Percentiles rank a stretch among this genome's conserved stretches.
phyloP scores from a whole-genome alignment of 208 protist species.

The Eutreptiella sp. region DNA sequence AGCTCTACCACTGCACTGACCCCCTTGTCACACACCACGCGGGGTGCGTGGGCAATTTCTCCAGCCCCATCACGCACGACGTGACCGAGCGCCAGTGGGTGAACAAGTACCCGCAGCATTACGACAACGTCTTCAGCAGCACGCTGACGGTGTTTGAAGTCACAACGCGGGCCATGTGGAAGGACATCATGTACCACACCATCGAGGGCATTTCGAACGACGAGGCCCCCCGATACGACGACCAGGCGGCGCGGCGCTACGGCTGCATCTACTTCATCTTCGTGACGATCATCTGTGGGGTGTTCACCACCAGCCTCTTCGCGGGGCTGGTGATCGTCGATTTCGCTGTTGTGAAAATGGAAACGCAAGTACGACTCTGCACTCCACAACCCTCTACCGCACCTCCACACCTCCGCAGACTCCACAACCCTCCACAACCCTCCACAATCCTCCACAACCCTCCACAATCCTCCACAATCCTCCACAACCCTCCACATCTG shows the following conservation, averaged over 20 bases:
- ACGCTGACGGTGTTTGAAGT: slow-evolving; percentile 27
- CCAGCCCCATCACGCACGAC: neutral
- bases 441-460: no score
- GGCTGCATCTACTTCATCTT: slow-evolving; percentile 26
- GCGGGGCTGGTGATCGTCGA: slow-evolving; percentile 33
- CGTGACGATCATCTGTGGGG: slow-evolving; percentile 20
- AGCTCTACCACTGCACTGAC: slow-evolving; percentile 26
- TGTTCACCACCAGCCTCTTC: slow-evolving; percentile 36
- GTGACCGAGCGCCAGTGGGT: slow-evolving; percentile 15
- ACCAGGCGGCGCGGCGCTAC: no score
- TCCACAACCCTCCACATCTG: no score
- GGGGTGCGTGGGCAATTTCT: slow-evolving; percentile 26
- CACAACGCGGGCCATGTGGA: slow-evolving; percentile 16
- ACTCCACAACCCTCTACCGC: no score
- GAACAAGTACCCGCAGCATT: neutral
- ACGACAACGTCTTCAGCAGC: slow-evolving; percentile 26
- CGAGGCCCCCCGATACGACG: slow-evolving; percentile 15
- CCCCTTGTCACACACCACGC: neutral
- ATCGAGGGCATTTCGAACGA: slow-evolving; percentile 9
- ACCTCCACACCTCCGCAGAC: no score
- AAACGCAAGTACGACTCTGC: no score
- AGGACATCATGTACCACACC: slow-evolving; percentile 26
- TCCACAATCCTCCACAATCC: no score
- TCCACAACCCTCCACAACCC: no score
- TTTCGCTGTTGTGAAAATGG: no score